These are phyloP conservation scores for Tuber aestivum DNA, from an alignment of 495 filamentous ascomycete genomes.

Conservation along the genomic window DNA sequence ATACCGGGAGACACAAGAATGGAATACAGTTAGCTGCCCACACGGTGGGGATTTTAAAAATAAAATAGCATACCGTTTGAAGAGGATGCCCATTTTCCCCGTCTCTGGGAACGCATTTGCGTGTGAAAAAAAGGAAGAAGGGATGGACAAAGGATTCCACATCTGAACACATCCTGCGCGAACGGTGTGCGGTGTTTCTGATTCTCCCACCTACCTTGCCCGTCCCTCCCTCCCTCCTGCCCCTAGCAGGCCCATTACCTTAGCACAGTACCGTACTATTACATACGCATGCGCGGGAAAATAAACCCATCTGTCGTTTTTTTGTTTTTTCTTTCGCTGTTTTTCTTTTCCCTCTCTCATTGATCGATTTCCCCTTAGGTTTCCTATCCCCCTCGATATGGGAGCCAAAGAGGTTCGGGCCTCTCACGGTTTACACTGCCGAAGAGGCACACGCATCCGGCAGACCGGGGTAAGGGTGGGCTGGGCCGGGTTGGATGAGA, in stretches of 20 bases:
- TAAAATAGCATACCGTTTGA: background rate
- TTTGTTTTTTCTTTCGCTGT: background rate
- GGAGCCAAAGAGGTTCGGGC: constrained; percentile 3
- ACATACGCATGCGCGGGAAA: background rate
- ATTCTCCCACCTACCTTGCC: no score
- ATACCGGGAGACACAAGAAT: background rate
- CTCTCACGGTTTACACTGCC: constrained; percentile 19
- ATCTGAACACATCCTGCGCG: background rate
- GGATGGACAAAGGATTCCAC: background rate
- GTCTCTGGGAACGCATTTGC: background rate
- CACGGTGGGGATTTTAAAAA: constrained; percentile 1
- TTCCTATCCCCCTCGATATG: background rate
- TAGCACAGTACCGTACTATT: background rate
- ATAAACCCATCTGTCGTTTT: background rate
- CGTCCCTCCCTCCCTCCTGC: background rate
- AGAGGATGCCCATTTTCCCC: background rate
- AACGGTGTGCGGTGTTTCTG: background rate
- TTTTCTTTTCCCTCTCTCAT: background rate
- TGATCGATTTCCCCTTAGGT: constrained; percentile 1
- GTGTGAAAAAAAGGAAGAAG: background rate
- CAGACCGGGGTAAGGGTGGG: constrained; percentile 23
- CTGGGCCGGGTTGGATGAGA: constrained; percentile 15
- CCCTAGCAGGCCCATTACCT: background rate
- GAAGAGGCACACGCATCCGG: constrained; percentile 15
- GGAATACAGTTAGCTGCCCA: background rate